Evolutionary conservation across 768 basidiomycete genomes (phyloP).

Genomic region (Auricularia sp.): DNA sequence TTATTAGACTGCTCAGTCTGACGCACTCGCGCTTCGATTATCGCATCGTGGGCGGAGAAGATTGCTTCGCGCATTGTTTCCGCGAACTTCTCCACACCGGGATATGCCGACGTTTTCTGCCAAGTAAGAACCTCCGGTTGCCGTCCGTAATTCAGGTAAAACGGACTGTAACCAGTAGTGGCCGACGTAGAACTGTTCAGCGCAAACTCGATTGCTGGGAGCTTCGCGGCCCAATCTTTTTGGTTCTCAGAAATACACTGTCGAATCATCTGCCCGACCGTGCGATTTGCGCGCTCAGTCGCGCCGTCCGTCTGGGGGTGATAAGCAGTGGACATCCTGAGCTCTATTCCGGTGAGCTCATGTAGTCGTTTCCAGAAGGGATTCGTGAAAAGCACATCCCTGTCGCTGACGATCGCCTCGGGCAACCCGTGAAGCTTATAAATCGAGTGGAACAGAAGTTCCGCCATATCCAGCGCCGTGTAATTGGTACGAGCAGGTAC

Average conservation of each 20-base stretch:
- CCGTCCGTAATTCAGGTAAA: slow-evolving; percentile 25
- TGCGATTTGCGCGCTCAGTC: slow-evolving; percentile 15
- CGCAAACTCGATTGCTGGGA: slow-evolving; percentile 28
- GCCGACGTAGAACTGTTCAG: slow-evolving; percentile 25
- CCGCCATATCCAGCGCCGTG: slow-evolving; percentile 23
- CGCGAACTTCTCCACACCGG: slow-evolving; percentile 5
- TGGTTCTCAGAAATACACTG: slow-evolving; percentile 11
- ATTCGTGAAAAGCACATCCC: slow-evolving; percentile 24
- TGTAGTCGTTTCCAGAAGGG: slow-evolving; percentile 20
- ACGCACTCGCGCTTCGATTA: slow-evolving; percentile 1
- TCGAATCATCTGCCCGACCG: background rate
- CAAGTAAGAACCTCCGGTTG: slow-evolving; percentile 24
- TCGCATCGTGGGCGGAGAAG: slow-evolving; percentile 6
- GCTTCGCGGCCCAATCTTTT: slow-evolving; percentile 19
- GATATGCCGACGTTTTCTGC: slow-evolving; percentile 6
- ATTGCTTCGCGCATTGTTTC: slow-evolving; percentile 7
- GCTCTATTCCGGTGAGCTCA: slow-evolving; percentile 16
- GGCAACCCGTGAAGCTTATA: slow-evolving; percentile 29
- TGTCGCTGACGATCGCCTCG: slow-evolving; percentile 19
- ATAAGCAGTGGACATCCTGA: slow-evolving; percentile 25
- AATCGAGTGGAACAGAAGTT: slow-evolving; percentile 24
- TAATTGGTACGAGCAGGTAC: slow-evolving; percentile 21
- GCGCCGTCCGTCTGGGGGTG: slow-evolving; percentile 30
- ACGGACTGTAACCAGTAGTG: slow-evolving; percentile 27
- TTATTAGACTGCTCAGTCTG: slow-evolving; percentile 2